Conservation (phyloP, 306 rosid species). For the Cyamopsis tetragonoloba region DNA sequence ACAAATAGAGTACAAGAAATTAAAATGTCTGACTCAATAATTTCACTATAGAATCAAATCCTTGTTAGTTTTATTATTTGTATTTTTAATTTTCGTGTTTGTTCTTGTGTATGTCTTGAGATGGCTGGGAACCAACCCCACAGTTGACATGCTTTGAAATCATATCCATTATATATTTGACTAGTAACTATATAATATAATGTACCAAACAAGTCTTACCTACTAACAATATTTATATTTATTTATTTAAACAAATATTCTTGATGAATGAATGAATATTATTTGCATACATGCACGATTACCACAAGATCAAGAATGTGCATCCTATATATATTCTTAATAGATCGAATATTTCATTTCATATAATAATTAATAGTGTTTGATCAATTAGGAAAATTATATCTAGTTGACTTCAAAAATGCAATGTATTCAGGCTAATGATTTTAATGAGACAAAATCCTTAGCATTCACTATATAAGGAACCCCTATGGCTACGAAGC, state of each 20-base stretch:
- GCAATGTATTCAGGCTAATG: neutral
- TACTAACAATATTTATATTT: too few species aligned
- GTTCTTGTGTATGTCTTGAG: neutral
- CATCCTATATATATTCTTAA: neutral
- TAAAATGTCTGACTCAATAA: too few species aligned
- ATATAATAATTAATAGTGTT: neutral
- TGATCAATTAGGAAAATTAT: neutral
- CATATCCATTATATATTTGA: neutral
- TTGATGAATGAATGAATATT: neutral
- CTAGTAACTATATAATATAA: neutral
- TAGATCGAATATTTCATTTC: neutral
- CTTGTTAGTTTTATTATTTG: neutral
- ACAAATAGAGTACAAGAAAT: too few species aligned
- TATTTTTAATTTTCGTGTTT: too few species aligned
- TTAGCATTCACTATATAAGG: neutral
- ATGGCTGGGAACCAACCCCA: constrained; percentile 23
- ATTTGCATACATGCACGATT: constrained; percentile 14
- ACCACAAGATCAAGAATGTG: neutral
- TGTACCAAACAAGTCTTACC: neutral
- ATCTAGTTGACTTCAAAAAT: neutral
- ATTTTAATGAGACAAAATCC: neutral
- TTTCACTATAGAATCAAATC: too few species aligned
- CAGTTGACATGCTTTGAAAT: constrained; percentile 7
- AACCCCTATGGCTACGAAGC: neutral
- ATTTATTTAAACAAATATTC: neutral